Evolutionary conservation across 139 green algal genomes (phyloP).

Genomic region (Coccomyxa sp.): DNA sequence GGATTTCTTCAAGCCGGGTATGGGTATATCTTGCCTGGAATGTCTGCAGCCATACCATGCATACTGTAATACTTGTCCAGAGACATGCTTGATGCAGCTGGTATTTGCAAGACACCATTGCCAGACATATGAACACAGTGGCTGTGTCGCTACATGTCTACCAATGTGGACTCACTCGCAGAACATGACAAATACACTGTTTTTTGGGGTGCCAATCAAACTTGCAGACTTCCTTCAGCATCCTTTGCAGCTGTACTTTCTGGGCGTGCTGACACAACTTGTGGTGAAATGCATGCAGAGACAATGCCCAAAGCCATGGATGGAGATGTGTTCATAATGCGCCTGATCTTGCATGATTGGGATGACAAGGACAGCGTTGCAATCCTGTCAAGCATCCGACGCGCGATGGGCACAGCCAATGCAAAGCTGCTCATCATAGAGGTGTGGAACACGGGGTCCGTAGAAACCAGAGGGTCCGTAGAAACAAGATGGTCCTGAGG

Average conservation of each 20-base stretch:
- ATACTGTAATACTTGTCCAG: neutral
- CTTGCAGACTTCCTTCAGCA: neutral
- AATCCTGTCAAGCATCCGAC: slow-evolving; percentile 1
- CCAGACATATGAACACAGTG: neutral
- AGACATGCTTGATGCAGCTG: neutral
- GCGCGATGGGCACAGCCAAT: neutral
- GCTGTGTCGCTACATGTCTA: neutral
- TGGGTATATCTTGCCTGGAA: neutral
- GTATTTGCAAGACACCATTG: neutral
- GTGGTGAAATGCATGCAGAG: neutral
- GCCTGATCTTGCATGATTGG: slow-evolving; percentile 18
- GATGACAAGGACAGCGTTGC: neutral
- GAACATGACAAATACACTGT: neutral
- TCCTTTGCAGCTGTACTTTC: neutral
- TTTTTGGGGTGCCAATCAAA: neutral
- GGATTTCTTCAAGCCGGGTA: neutral
- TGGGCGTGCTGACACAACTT: neutral
- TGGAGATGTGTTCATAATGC: slow-evolving; percentile 5
- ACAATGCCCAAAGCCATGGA: neutral
- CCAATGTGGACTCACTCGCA: too few relatives aligned
- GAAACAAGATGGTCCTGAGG: too few relatives aligned
- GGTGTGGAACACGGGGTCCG: neutral
- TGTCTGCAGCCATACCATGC: neutral
- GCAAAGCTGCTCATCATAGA: slow-evolving; percentile 6
- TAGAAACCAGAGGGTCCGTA: too few relatives aligned